Evolutionary conservation across 1,139 yeast genomes (phyloP).

Genomic region (Kurtzmaniella natalensis): DNA sequence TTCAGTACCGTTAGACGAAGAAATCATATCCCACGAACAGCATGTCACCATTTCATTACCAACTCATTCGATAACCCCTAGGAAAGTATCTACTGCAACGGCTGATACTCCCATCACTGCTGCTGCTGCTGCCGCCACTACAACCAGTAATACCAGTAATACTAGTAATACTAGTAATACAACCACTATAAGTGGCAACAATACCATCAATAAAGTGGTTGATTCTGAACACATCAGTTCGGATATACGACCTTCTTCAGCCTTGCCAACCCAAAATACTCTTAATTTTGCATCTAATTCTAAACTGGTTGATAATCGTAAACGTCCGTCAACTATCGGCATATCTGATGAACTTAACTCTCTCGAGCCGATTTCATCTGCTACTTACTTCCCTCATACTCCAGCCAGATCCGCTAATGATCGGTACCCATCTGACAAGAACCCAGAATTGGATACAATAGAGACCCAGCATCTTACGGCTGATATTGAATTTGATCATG

Average conservation of each 20-base stretch:
- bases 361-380: constrained; percentile 28
- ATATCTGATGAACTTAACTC: constrained; percentile 3
- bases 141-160: too few species aligned
- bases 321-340: too few species aligned
- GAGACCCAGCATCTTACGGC: constrained; percentile 33
- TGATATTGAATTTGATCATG: constrained; percentile 34
- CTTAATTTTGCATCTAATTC: not conserved
- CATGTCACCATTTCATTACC: too few species aligned
- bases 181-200: not conserved
- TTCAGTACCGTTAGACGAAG: too few species aligned
- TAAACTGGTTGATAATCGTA: constrained; percentile 5
- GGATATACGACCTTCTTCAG: too few species aligned
- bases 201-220: not conserved
- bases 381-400: constrained; percentile 31
- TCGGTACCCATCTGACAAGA: constrained; percentile 2
- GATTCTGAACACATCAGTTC: not conserved
- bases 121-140: too few species aligned
- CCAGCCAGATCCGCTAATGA: constrained; percentile 14
- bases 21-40: too few species aligned
- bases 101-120: too few species aligned
- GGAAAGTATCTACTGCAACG: too few species aligned
- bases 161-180: not conserved
- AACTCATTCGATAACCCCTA: too few species aligned
- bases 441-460: constrained; percentile 1
- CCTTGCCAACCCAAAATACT: constrained; percentile 1